Base-by-base conservation (phyloP, 2,329 filamentous ascomycete genomes). In the Mycocentrospora acerina region DNA sequence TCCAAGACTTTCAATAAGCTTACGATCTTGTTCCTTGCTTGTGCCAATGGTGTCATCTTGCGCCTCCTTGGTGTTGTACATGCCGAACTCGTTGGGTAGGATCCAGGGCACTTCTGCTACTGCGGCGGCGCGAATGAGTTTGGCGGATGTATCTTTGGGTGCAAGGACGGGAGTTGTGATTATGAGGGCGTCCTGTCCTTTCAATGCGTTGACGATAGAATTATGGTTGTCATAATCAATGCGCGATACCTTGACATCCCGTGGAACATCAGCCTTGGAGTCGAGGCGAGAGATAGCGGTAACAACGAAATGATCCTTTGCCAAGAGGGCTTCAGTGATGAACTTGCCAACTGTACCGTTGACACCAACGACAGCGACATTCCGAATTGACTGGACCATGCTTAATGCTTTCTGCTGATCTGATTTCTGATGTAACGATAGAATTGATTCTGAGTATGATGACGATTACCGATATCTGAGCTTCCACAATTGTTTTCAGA, bases 191-290 rank as follows among this genome's bases (percentile, higher is more conserved):
- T 71, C 59, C 26, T 71, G 66, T 29, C 64, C 65, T 24, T 50
- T 48, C 6, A 72, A 51, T 4, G 64, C 68, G 17, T 51, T 35
- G 12, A 66, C 56, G 16, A 73, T 40, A 9, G 60, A 44, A 4
- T 71, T 63, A 13, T 76, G 62, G 11, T 70, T 51, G n/a, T 44
- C 72, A 57, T 81, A 81, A 64, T 79, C 62, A 40, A 77, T 68
- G 8, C 53, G 58, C 15, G 62, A 67, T 24, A 71, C 55, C 4
- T 54, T 49, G 29, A 76, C 59, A 14, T 62, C 72, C 0, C 54
- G 46, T 7, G 72, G 73, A 3, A 78, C 59, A 0, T 49, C 65
- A 42, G 48, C 62, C 3, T 57, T 69, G 48, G 73, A 75, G 19
- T 67, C 70, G 59, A 16, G 52, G 29, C 77, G 75, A 2, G 71